Base-by-base conservation (phyloP, 208 protist species). In the Balamuthia mandrillaris region DNA sequence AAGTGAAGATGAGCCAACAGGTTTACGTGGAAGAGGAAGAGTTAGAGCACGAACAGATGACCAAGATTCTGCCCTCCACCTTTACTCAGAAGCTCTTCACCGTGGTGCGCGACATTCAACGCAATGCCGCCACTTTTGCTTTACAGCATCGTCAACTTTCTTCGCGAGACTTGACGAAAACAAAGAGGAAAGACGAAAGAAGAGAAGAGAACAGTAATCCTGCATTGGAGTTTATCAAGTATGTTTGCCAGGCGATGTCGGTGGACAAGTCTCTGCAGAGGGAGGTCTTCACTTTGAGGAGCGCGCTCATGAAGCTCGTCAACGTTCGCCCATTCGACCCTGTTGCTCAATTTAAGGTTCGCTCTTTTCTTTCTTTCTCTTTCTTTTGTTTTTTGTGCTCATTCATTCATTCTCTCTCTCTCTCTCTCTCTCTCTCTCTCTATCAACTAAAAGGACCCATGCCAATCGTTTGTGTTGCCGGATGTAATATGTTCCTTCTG, bases 401-500 rank as follows among this genome's bases (percentile, higher is more conserved):
- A n/a, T n/a, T n/a, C n/a, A n/a, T n/a, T n/a, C n/a, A n/a, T n/a
- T n/a, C n/a, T n/a, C n/a, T n/a, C n/a, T n/a, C n/a, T n/a, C n/a
- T n/a, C n/a, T n/a, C n/a, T n/a, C n/a, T n/a, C n/a, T n/a, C n/a
- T n/a, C n/a, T n/a, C n/a, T n/a, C n/a, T n/a, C n/a, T n/a, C n/a
- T n/a, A n/a, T n/a, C n/a, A n/a, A n/a, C n/a, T n/a, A n/a, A n/a
- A n/a, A n/a, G 14, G 70, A 94, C 68, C 88, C 90, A 10, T 90
- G 77, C 47, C 24, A 85, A 12, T 89, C 89, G 35, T 94, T 90
- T 83, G 61, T 70, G 1, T 52, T 95, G 29, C 56, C 61, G 2
- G 87, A 94, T 52, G 87, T 95, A 3, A 91, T 94, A 58, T 95
- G 93, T 84, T 54, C 60, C 27, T 91, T 65, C 61, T 95, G 93